Evolutionary conservation across 2,329 filamentous ascomycete genomes (phyloP).

Genomic region (Paradendryphiella salina): DNA sequence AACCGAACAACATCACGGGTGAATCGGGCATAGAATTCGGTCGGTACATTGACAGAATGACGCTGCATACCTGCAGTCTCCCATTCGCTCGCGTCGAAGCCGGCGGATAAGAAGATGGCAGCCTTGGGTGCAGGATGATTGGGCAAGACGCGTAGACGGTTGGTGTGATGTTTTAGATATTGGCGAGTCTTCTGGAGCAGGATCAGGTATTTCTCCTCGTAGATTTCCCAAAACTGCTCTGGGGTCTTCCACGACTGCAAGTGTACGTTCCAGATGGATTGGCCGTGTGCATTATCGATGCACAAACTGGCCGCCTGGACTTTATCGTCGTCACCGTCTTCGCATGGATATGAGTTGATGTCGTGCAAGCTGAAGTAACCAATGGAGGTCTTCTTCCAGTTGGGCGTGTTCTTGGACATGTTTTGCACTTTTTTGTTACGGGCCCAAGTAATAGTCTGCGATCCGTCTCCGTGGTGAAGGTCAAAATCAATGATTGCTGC

Average conservation of each 20-base stretch:
- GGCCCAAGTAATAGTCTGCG: slow-evolving; percentile 89
- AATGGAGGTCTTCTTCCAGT: slow-evolving; percentile 82
- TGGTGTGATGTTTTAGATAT: slow-evolving; percentile 75
- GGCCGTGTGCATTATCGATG: slow-evolving; percentile 89
- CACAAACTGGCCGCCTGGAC: slow-evolving; percentile 92
- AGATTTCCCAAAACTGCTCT: slow-evolving; percentile 85
- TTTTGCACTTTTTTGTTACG: slow-evolving; percentile 73
- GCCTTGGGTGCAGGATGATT: slow-evolving; percentile 70
- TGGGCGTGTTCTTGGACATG: slow-evolving; percentile 69
- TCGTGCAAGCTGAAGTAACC: slow-evolving; percentile 97
- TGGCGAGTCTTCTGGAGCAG: slow-evolving; percentile 78
- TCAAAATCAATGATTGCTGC: slow-evolving; percentile 67
- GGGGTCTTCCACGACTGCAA: slow-evolving; percentile 82
- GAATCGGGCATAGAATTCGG: slow-evolving; percentile 91
- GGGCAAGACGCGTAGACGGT: slow-evolving; percentile 61
- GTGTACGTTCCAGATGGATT: slow-evolving; percentile 96
- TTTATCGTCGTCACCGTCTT: slow-evolving; percentile 90
- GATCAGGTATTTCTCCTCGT: slow-evolving; percentile 74
- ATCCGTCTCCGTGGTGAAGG: slow-evolving; percentile 62
- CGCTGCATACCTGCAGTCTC: slow-evolving; percentile 92
- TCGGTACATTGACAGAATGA: slow-evolving; percentile 93
- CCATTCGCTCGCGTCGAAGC: slow-evolving; percentile 96
- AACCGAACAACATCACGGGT: slow-evolving; percentile 82
- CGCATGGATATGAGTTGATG: slow-evolving; percentile 97
- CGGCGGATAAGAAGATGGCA: slow-evolving; percentile 92